Conservation (phyloP, 2,329 filamentous ascomycete species). For the Pseudopithomyces chartarum region DNA sequence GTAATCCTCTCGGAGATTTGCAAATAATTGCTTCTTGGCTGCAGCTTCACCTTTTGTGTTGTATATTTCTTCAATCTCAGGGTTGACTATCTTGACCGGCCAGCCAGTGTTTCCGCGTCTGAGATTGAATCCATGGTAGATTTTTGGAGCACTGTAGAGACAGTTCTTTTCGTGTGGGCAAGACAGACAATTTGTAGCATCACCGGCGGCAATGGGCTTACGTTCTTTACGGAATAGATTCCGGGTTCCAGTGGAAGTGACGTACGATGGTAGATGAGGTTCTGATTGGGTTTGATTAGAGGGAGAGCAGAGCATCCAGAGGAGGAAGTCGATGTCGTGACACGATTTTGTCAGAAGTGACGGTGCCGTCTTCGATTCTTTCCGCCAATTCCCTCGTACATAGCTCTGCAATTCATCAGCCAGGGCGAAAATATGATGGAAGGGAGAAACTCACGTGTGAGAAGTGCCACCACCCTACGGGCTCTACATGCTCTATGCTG, state of each 20-base stretch:
- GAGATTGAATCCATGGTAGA: slow-evolving; percentile 76
- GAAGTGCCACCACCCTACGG: slow-evolving; percentile 96
- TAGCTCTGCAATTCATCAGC: slow-evolving; percentile 42
- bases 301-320: slow-evolving; percentile 88
- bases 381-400: slow-evolving; percentile 80
- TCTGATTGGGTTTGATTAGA: slow-evolving; percentile 48
- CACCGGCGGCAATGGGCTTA: slow-evolving; percentile 76
- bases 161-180: slow-evolving; percentile 78
- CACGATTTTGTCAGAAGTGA: slow-evolving; percentile 93
- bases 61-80: slow-evolving; percentile 83
- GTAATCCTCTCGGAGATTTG: slow-evolving; percentile 60
- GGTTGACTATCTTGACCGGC: slow-evolving; percentile 88
- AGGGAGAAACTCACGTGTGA: slow-evolving; percentile 22
- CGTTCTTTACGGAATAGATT: slow-evolving; percentile 77
- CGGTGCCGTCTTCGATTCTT: slow-evolving; percentile 74
- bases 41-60: slow-evolving; percentile 50
- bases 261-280: slow-evolving; percentile 73
- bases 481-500: slow-evolving; percentile 89
- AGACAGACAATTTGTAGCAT: slow-evolving; percentile 83
- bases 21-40: slow-evolving; percentile 58
- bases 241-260: slow-evolving; percentile 77
- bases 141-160: slow-evolving; percentile 81
- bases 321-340: slow-evolving; percentile 89
- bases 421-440: background rate
- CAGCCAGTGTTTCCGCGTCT: slow-evolving; percentile 71